Base-by-base conservation (phyloP, 495 filamentous ascomycete species). In the Trichoderma virens region DNA sequence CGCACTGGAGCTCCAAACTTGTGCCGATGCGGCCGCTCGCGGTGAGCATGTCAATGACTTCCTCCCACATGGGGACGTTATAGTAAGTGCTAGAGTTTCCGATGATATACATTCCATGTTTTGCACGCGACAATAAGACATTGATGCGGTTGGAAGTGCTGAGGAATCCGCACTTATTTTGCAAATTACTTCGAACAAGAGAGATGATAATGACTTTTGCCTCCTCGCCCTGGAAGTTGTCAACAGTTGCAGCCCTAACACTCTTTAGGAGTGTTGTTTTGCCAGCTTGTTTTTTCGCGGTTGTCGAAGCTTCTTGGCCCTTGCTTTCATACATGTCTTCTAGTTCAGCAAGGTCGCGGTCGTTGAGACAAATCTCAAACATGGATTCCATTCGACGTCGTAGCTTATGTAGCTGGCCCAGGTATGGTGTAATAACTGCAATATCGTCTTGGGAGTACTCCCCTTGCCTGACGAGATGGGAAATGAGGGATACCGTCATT, bases 151-250 rank as follows among this genome's bases (percentile, higher is more conserved):
- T 93, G 0, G 80, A 76, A 8, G 87, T 90, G 51, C 82, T 84
- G 16, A 94, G 75, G 66, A 96, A 96, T 1, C 90, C 91, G 59
- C 82, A 85, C n/a, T 79, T 80, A 45, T 78, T 79, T 28, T 83
- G 69, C 2, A 71, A 64, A 67, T 93, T 94, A 73, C 87, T 89
- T 59, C 90, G 80, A 14, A 94, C 91, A 0, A 94, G 74, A 0
- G 90, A 93, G n/a, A 95, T 80, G n/a, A 94, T 78, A 11, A 94
- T 80, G 3, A 93, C 80, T 62, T 90, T 89, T 16, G 89, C 89
- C 68, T 94, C 89, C 70, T 94, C 90, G 7, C 89, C 89, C 68
- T 92, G 90, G 64, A 93, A 93, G 69, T 91, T 93, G 71, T 94
- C 91, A n/a, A 95, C 85, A 0, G 88, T 94, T n/a, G 91, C 88